These are phyloP conservation scores for Ceratocystis alfenasii DNA, from an alignment of 2,329 filamentous ascomycete species.

Conservation along the genomic window DNA sequence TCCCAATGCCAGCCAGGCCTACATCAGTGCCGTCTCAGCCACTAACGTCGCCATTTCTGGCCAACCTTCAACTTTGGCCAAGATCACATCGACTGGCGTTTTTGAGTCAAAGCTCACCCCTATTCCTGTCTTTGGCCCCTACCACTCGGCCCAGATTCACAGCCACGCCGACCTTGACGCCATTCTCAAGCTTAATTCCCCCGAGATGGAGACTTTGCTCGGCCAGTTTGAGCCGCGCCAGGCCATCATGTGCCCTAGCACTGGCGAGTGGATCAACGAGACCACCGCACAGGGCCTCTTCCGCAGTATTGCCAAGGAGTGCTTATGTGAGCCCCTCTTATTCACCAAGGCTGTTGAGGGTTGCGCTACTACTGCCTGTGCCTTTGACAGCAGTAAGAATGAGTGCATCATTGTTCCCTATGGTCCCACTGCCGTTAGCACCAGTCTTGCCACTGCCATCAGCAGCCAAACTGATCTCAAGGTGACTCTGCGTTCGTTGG, in stretches of 20 bases:
- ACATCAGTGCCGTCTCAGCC: constrained; percentile 42
- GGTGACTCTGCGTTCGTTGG: constrained; percentile 33
- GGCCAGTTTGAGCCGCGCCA: constrained; percentile 35
- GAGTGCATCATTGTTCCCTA: constrained; percentile 38
- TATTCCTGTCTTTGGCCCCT: constrained; percentile 45
- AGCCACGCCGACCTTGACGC: constrained; percentile 33
- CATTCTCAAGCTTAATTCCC: constrained; percentile 36
- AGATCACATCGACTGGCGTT: constrained; percentile 33
- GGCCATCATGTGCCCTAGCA: constrained; percentile 40
- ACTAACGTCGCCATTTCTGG: constrained; percentile 43
- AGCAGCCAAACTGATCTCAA: constrained; percentile 34
- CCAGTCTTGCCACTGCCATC: constrained; percentile 35
- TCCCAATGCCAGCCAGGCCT: constrained; percentile 37
- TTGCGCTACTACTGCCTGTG: constrained; percentile 34
- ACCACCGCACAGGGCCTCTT: constrained; percentile 35
- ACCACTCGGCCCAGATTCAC: constrained; percentile 46
- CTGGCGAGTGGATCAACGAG: constrained; percentile 34
- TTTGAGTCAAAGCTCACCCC: constrained; percentile 35
- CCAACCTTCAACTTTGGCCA: constrained; percentile 38
- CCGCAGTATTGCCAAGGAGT: constrained; percentile 36
- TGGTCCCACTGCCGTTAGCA: constrained; percentile 40
- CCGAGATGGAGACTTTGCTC: constrained; percentile 32
- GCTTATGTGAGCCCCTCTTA: constrained; percentile 38
- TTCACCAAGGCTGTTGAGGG: constrained; percentile 40
- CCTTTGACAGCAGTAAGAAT: constrained; percentile 29